Evolutionary conservation across 306 rosid genomes (phyloP).

Genomic region (Cicer yamashitae): DNA sequence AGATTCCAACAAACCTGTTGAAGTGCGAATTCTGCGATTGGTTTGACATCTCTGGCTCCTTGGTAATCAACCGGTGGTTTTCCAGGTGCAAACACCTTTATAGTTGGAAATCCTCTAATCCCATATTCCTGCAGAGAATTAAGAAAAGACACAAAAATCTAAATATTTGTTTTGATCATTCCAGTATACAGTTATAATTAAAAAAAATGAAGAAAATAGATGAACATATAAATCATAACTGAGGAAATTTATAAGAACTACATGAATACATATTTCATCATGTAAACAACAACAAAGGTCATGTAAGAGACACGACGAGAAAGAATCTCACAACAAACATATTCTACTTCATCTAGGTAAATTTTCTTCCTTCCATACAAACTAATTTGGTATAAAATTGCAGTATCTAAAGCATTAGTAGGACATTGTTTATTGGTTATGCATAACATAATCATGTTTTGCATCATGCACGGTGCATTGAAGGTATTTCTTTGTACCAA

Average conservation of each 20-base stretch:
- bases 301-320: slow-evolving; percentile 2
- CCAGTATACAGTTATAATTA: slow-evolving; percentile 5
- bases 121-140: slow-evolving; percentile 77
- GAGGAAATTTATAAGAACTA: slow-evolving; percentile 12
- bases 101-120: slow-evolving; percentile 89
- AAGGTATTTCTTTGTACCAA: neutral
- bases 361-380: neutral
- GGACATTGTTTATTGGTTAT: no score
- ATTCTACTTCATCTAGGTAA: slow-evolving; percentile 12
- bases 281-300: neutral
- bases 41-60: slow-evolving; percentile 95
- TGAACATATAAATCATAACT: slow-evolving; percentile 8
- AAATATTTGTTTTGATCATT: neutral
- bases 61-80: slow-evolving; percentile 86
- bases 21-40: slow-evolving; percentile 87
- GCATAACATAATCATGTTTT: neutral
- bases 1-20: slow-evolving; percentile 69
- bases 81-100: slow-evolving; percentile 91
- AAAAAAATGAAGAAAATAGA: slow-evolving; percentile 31
- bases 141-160: slow-evolving; percentile 36
- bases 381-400: no score
- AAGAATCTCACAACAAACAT: slow-evolving; percentile 18
- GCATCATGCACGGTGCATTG: slow-evolving; percentile 20
- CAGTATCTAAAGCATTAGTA: no score
- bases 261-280: slow-evolving; percentile 7